Evolutionary conservation across 441 rosid species (phyloP).

Genomic region (Daphne laureola): DNA sequence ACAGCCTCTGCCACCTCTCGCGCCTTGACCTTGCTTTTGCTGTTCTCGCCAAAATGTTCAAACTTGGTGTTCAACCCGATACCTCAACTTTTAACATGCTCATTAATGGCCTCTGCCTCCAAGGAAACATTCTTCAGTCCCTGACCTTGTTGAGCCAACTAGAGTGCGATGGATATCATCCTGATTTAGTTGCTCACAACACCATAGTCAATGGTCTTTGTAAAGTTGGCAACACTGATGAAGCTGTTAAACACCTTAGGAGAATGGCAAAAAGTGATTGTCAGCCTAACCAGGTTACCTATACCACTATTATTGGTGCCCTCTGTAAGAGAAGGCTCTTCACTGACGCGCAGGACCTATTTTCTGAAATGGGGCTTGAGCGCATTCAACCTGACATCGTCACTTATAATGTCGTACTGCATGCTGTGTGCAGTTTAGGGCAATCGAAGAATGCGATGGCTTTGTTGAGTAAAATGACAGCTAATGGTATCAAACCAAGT

Average conservation of each 20-base stretch:
- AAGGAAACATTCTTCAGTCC: conserved; percentile 1
- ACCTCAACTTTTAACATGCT: conserved; percentile 7
- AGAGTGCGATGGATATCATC: conserved; percentile 5
- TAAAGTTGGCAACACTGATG: conserved; percentile 1
- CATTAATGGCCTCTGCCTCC: conserved; percentile 11
- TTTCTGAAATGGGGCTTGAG: conserved; percentile 11
- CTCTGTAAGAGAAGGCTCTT: conserved; percentile 10
- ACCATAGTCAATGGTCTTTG: conserved; percentile 9
- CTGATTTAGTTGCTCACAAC: conserved; percentile 4
- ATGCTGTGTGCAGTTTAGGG: conserved; percentile 16
- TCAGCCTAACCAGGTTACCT: conserved; percentile 6
- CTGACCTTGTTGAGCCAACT: conserved; percentile 10
- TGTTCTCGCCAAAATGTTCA: conserved; percentile 10
- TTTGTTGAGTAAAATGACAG: conserved; percentile 20
- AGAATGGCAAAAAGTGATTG: conserved; percentile 5
- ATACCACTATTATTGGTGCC: conserved; percentile 10
- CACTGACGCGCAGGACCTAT: conserved; percentile 8
- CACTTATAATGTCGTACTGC: conserved; percentile 15
- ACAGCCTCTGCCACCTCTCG: conserved; percentile 6
- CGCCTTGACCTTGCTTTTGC: conserved; percentile 11
- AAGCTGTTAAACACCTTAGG: conserved; percentile 4
- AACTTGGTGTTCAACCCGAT: conserved; percentile 11
- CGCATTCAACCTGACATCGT: conserved; percentile 6
- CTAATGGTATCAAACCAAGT: conserved; percentile 11
- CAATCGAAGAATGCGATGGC: conserved; percentile 12